These are phyloP conservation scores for Suillus cothurnatus DNA, from an alignment of 768 basidiomycete genomes.

Conservation along the genomic window DNA sequence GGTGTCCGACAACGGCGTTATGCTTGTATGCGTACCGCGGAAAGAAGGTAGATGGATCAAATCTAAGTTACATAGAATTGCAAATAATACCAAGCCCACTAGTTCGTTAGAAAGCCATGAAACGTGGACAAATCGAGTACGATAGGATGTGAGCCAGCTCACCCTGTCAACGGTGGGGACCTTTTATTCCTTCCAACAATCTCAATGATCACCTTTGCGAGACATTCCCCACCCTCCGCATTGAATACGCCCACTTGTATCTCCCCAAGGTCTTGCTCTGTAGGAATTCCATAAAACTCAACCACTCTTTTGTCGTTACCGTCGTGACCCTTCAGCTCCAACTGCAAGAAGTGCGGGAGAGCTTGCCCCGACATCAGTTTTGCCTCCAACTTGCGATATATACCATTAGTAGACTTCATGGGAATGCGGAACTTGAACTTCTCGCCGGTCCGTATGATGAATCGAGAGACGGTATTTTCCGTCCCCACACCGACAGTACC, in stretches of 20 bases:
- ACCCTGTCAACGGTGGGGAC: conserved; percentile 24
- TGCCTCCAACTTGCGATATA: conserved; percentile 45
- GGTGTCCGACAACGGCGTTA: neutral
- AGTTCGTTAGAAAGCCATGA: conserved; percentile 11
- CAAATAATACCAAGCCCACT: conserved; percentile 23
- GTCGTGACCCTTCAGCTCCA: conserved; percentile 44
- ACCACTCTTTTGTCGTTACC: conserved; percentile 48
- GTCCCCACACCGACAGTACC: conserved; percentile 29
- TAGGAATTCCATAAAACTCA: conserved; percentile 59
- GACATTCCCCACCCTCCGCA: conserved; percentile 49
- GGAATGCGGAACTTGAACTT: conserved; percentile 60
- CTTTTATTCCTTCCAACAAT: conserved; percentile 44
- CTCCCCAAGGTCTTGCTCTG: conserved; percentile 52
- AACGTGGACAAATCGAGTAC: neutral
- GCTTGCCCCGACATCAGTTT: conserved; percentile 52
- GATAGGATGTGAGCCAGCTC: conserved; percentile 26
- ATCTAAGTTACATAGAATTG: conserved; percentile 20
- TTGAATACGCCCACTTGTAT: conserved; percentile 58
- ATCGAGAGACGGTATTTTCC: conserved; percentile 32
- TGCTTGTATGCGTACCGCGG: neutral
- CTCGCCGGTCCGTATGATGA: conserved; percentile 58
- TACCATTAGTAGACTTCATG: conserved; percentile 32
- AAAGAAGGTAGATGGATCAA: conserved; percentile 10
- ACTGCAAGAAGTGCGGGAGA: conserved; percentile 58
- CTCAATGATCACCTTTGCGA: conserved; percentile 59